A percentile compares a stretch with the other conserved stretches of the same genome.
Conservation (phyloP, 495 filamentous ascomycete species). For the Bacidia rubella region DNA sequence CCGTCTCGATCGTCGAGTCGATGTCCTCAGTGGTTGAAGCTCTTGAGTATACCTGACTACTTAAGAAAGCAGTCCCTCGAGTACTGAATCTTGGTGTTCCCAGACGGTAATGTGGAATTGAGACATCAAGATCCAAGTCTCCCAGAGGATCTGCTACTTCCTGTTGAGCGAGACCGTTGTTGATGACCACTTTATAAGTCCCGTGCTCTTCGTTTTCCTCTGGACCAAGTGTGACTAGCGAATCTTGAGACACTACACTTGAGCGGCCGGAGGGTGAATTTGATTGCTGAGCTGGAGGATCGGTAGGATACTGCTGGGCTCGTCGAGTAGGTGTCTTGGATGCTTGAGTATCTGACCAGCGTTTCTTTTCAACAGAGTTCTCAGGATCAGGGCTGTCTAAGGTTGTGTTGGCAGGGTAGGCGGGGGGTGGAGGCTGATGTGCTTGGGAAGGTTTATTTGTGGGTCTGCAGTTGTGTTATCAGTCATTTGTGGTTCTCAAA, state of each 20-base stretch:
- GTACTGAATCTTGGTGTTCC: slow-evolving; percentile 72
- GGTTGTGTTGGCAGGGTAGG: slow-evolving; percentile 41
- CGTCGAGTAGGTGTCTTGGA: slow-evolving; percentile 21
- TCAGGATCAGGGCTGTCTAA: slow-evolving; percentile 30
- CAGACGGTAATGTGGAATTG: slow-evolving; percentile 77
- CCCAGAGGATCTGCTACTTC: not conserved
- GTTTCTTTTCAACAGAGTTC: slow-evolving; percentile 14
- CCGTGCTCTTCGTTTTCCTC: slow-evolving; percentile 31
- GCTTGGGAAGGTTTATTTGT: slow-evolving; percentile 43
- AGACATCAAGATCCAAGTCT: slow-evolving; percentile 53
- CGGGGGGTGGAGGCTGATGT: slow-evolving; percentile 40
- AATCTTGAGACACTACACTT: slow-evolving; percentile 10
- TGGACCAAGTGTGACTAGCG: slow-evolving; percentile 23
- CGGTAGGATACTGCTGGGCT: slow-evolving; percentile 20
- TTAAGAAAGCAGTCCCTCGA: slow-evolving; percentile 65
- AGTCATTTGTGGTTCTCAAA: not conserved
- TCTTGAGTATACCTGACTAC: slow-evolving; percentile 52
- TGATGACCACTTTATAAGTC: slow-evolving; percentile 71
- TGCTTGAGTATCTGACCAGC: slow-evolving; percentile 23
- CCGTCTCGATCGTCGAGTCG: slow-evolving; percentile 39
- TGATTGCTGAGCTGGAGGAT: slow-evolving; percentile 21
- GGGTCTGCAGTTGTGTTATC: slow-evolving; percentile 32
- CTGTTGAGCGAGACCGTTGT: slow-evolving; percentile 21
- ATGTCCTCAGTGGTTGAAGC: slow-evolving; percentile 40
- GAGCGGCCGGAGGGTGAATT: slow-evolving; percentile 5